Evolutionary conservation across 2,329 filamentous ascomycete species (phyloP).

Genomic region (Aspergillus ibericus): DNA sequence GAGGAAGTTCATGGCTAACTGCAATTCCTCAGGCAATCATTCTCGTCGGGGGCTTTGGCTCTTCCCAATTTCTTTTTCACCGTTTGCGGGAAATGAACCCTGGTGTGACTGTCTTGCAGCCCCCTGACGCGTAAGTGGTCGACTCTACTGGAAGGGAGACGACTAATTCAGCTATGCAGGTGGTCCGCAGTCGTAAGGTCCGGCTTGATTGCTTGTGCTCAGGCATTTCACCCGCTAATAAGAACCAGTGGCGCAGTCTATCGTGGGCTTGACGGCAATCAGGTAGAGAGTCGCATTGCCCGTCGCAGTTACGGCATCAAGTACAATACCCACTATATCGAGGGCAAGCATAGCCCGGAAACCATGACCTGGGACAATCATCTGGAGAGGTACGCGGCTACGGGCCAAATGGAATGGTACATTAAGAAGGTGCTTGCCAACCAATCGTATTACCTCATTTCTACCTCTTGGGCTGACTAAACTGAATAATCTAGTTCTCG

Average conservation of each 20-base stretch:
- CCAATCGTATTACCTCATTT: too few relatives aligned
- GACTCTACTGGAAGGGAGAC: neutral
- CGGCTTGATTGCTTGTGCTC: too few relatives aligned
- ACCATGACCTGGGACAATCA: constrained; percentile 7
- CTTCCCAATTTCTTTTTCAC: constrained; percentile 37
- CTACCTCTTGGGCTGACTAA: too few relatives aligned
- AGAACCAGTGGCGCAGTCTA: constrained; percentile 22
- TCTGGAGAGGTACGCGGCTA: constrained; percentile 5
- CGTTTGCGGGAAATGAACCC: constrained; percentile 25
- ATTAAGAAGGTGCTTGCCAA: constrained; percentile 21
- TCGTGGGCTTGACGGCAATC: constrained; percentile 23
- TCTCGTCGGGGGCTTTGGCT: constrained; percentile 43
- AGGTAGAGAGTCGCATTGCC: constrained; percentile 20
- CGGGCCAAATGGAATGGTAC: constrained; percentile 21
- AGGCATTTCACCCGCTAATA: neutral
- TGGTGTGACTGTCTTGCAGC: constrained; percentile 32
- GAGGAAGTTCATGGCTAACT: neutral
- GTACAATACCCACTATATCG: constrained; percentile 9
- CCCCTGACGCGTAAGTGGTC: constrained; percentile 24
- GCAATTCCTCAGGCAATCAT: constrained; percentile 28
- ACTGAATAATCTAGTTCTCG: neutral
- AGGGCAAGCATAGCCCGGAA: neutral
- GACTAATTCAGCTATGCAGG: constrained; percentile 2
- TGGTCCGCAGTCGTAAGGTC: constrained; percentile 30
- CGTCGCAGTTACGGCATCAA: constrained; percentile 20